Evolutionary conservation across 192 early-diverging fungal genomes (phyloP).

Genomic region (Linderina pennispora): DNA sequence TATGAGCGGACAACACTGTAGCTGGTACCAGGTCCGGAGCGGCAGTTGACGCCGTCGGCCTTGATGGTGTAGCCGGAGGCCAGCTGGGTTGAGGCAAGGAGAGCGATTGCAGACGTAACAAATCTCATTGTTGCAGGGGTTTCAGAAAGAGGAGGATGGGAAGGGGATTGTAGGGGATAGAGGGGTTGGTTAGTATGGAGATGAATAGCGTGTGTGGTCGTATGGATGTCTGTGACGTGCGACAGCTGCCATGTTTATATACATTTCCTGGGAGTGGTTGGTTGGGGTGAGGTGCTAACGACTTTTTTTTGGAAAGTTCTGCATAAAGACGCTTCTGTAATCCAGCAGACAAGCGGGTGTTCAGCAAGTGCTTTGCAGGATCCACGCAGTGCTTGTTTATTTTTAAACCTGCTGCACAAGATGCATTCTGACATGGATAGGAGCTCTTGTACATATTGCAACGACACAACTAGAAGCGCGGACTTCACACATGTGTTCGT

Average conservation of each 20-base stretch:
- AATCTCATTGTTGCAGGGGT: no score
- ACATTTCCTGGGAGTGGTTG: background rate
- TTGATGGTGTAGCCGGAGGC: background rate
- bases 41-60: background rate
- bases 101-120: background rate
- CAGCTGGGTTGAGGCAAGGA: background rate
- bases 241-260: background rate
- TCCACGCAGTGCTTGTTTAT: no score
- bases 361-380: no score
- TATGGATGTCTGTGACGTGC: background rate
- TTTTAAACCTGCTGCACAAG: no score
- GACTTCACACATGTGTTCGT: no score
- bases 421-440: no score
- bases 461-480: no score
- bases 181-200: background rate
- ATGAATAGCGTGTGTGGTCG: background rate
- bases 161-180: background rate
- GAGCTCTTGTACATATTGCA: no score
- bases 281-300: background rate
- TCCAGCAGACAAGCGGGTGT: no score
- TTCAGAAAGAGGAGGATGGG: no score
- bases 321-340: no score
- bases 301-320: no score
- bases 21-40: background rate
- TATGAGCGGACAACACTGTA: background rate